Evolutionary conservation across 495 filamentous ascomycete species (phyloP).

Genomic region (Aspergillus taichungensis): DNA sequence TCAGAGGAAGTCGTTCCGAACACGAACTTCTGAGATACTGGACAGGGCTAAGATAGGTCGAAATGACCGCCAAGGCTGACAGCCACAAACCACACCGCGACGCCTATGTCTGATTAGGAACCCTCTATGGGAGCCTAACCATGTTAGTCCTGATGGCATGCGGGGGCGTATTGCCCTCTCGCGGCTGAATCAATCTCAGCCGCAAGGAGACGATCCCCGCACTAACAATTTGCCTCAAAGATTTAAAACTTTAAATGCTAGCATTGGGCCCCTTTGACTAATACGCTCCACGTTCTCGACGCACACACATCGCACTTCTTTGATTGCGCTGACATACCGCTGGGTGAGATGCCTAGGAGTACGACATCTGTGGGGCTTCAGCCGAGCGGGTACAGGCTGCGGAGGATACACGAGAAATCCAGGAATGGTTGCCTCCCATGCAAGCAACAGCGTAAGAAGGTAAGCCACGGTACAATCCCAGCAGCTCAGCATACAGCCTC

Average conservation of each 20-base stretch:
- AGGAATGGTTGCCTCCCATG: constrained; percentile 27
- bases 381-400: constrained; percentile 12
- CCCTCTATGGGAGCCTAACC: too few relatives aligned
- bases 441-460: constrained; percentile 30
- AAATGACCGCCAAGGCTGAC: too few relatives aligned
- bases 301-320: not conserved
- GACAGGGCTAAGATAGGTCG: too few relatives aligned
- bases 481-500: not conserved
- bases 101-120: too few relatives aligned
- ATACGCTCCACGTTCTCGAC: not conserved
- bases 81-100: too few relatives aligned
- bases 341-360: constrained; percentile 4
- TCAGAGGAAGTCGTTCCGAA: too few relatives aligned
- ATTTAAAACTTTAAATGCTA: too few relatives aligned
- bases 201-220: not conserved
- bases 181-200: not conserved
- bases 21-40: too few relatives aligned
- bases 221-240: not conserved
- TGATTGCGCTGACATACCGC: not conserved
- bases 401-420: constrained; percentile 27
- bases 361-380: constrained; percentile 4
- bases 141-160: not conserved
- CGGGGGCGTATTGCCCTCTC: not conserved
- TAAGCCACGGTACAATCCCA: constrained; percentile 1
- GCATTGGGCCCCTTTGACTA: not conserved